Evolutionary conservation across 257 asterid genomes (phyloP).

Genomic region (Orobanche coerulescens): DNA sequence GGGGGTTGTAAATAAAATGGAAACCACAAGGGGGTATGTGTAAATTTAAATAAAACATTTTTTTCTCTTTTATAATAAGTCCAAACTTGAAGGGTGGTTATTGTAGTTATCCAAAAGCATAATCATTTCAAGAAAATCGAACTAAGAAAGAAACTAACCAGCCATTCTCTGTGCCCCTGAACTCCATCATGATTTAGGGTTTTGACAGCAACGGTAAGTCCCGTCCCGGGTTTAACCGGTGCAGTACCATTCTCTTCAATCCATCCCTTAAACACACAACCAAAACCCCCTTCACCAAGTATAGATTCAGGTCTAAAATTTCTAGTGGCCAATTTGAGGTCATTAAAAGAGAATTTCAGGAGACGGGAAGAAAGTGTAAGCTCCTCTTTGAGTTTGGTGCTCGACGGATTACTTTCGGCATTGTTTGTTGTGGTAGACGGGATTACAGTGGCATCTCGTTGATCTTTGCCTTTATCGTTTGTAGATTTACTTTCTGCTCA

Average conservation of each 20-base stretch:
- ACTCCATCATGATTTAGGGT: conserved; percentile 93
- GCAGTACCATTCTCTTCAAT: conserved; percentile 99
- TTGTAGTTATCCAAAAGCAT: neutral
- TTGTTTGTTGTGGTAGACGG: conserved; percentile 69
- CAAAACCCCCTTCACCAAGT: conserved; percentile 98
- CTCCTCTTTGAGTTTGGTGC: conserved; percentile 78
- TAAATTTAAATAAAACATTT: no score
- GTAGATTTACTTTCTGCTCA: conserved; percentile 60
- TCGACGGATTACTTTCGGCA: conserved; percentile 65
- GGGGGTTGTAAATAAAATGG: no score
- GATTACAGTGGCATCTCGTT: conserved; percentile 48
- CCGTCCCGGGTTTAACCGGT: conserved; percentile 97
- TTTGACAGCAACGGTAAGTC: conserved; percentile 96
- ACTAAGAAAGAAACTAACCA: conserved; percentile 55
- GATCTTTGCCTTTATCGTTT: conserved; percentile 56
- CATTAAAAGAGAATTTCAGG: conserved; percentile 76
- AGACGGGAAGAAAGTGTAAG: conserved; percentile 78
- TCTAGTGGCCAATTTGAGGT: conserved; percentile 84
- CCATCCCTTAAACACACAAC: conserved; percentile 99
- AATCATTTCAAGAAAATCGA: neutral
- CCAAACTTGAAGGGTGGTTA: no score
- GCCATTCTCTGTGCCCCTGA: conserved; percentile 99
- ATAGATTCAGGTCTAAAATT: conserved; percentile 95
- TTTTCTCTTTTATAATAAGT: no score
- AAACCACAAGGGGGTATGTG: neutral